Evolutionary conservation across 805 yeast species (phyloP).

Genomic region (Saccharomycopsis capsularis): DNA sequence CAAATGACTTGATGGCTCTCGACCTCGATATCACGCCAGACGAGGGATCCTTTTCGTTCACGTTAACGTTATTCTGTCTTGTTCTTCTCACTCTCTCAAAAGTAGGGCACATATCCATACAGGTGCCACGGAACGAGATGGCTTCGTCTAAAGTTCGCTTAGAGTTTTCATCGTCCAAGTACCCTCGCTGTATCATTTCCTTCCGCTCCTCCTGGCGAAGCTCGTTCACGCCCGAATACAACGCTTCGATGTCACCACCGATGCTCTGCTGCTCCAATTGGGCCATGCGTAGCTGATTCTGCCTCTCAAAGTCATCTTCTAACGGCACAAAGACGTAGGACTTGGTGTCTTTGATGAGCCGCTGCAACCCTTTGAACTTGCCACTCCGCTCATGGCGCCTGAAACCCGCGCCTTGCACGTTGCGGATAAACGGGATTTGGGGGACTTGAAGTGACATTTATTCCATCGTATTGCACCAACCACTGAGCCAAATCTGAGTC

Average conservation of each 20-base stretch:
- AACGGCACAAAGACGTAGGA: slow-evolving; percentile 23
- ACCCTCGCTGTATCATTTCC: slow-evolving; percentile 70
- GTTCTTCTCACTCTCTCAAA: slow-evolving; percentile 86
- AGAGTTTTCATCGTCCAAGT: slow-evolving; percentile 82
- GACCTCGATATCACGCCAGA: slow-evolving; percentile 47
- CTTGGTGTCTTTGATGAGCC: slow-evolving; percentile 30
- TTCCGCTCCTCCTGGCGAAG: slow-evolving; percentile 70
- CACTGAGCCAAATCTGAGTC: too few relatives aligned
- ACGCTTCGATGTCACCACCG: slow-evolving; percentile 55
- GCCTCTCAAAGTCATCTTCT: slow-evolving; percentile 59
- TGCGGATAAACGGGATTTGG: slow-evolving; percentile 26
- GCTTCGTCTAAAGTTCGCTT: slow-evolving; percentile 85
- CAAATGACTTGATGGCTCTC: slow-evolving; percentile 82
- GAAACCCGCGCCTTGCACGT: slow-evolving; percentile 29
- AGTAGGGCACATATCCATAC: slow-evolving; percentile 90
- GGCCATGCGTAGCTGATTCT: slow-evolving; percentile 60
- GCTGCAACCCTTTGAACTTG: slow-evolving; percentile 25
- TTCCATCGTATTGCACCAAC: not conserved
- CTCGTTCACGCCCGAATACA: slow-evolving; percentile 68
- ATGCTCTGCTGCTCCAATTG: slow-evolving; percentile 38
- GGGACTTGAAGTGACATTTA: slow-evolving; percentile 6
- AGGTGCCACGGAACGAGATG: slow-evolving; percentile 78
- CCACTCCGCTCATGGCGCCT: slow-evolving; percentile 22
- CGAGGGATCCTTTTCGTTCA: slow-evolving; percentile 60
- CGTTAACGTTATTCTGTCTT: slow-evolving; percentile 78